These are phyloP conservation scores for Lichtheimia corymbifera DNA, from an alignment of 371 early-diverging fungal species.

Conservation along the genomic window DNA sequence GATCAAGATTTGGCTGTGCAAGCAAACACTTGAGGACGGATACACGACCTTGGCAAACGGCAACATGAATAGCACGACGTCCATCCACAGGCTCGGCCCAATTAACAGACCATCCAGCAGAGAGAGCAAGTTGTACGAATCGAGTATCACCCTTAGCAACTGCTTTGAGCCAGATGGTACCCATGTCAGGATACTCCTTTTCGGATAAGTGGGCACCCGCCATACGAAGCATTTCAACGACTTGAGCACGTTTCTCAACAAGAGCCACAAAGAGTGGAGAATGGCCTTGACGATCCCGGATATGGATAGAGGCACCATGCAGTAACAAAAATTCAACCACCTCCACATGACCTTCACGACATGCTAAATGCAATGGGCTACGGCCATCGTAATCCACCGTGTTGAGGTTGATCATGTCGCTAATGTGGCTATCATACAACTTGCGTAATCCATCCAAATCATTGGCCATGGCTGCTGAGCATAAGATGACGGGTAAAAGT, in stretches of 20 bases:
- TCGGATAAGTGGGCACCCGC: conserved; percentile 93
- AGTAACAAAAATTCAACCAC: conserved; percentile 75
- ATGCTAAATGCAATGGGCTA: conserved; percentile 86
- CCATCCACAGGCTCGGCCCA: conserved; percentile 47
- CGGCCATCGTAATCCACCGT: conserved; percentile 89
- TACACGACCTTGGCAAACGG: conserved; percentile 34
- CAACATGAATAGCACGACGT: conserved; percentile 41
- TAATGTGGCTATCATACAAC: conserved; percentile 62
- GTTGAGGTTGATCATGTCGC: conserved; percentile 61
- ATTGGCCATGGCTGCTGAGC: conserved; percentile 84
- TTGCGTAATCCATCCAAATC: conserved; percentile 78
- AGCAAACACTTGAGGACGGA: conserved; percentile 35
- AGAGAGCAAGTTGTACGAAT: conserved; percentile 34
- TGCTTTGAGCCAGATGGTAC: conserved; percentile 45
- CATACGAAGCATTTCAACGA: conserved; percentile 66
- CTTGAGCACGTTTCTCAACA: conserved; percentile 55
- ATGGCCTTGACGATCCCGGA: conserved; percentile 86
- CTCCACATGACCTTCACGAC: conserved; percentile 71
- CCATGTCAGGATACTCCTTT: conserved; percentile 72
- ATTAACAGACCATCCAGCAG: conserved; percentile 46
- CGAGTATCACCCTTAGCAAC: conserved; percentile 35
- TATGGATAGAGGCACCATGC: conserved; percentile 92
- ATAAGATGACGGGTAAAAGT: conserved; percentile 83
- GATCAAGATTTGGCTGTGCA: conserved; percentile 23
- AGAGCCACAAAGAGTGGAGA: conserved; percentile 90